phyloP scores from a whole-genome alignment of 352 stramenopile species.

The Blastocystis sp. region DNA sequence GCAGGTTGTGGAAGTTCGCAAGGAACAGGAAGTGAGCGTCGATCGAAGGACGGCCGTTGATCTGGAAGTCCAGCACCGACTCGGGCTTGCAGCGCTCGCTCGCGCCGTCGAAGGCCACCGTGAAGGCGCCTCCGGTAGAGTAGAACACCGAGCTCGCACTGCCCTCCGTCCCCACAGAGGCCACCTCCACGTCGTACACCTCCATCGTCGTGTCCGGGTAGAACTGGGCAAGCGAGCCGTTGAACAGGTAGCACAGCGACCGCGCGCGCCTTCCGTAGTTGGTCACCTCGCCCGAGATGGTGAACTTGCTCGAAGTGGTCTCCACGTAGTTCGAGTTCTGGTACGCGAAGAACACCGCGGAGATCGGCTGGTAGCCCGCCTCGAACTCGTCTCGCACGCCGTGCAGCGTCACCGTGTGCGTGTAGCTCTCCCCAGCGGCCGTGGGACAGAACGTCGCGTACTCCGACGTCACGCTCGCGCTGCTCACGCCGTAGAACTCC shows the following conservation, averaged over 20 bases:
- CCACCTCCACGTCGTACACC: constrained; percentile 13
- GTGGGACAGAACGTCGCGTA: neutral
- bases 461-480: neutral
- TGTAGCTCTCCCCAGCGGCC: neutral
- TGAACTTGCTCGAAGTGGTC: neutral
- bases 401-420: constrained; percentile 26
- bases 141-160: neutral
- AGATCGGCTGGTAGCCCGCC: neutral
- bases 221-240: neutral
- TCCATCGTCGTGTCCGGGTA: constrained; percentile 10
- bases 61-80: neutral
- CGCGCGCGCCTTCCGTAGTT: neutral
- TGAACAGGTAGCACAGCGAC: constrained; percentile 52
- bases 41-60: constrained; percentile 25
- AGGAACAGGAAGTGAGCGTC: constrained; percentile 47
- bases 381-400: neutral
- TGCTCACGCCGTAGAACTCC: constrained; percentile 20
- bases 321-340: neutral
- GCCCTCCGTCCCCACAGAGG: constrained; percentile 26
- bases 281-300: neutral
- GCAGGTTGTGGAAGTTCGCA: constrained; percentile 31
- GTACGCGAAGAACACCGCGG: neutral
- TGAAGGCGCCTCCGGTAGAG: constrained; percentile 35
- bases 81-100: constrained; percentile 39
- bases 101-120: constrained; percentile 39